Conservation (phyloP, 2,329 filamentous ascomycete species). For the Phaeoacremonium minimum region DNA sequence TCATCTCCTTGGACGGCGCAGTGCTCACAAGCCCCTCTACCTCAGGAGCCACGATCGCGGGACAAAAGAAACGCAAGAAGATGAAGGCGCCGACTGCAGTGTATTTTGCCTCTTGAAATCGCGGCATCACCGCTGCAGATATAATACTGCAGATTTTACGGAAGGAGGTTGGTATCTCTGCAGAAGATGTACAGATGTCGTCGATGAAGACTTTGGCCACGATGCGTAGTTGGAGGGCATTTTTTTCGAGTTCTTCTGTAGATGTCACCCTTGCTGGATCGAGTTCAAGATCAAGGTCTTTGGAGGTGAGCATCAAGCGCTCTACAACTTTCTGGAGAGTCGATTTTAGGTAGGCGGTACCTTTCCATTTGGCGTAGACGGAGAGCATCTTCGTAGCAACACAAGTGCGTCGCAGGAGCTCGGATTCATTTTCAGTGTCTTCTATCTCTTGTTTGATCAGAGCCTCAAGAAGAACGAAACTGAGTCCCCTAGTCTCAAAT, state of each 20-base stretch:
- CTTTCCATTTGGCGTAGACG: slow-evolving; percentile 69
- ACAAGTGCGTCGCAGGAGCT: slow-evolving; percentile 63
- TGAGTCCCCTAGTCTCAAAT: slow-evolving; percentile 63
- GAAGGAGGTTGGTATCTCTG: slow-evolving; percentile 59
- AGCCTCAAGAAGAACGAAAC: slow-evolving; percentile 60
- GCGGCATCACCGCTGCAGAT: slow-evolving; percentile 55
- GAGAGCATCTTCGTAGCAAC: slow-evolving; percentile 71
- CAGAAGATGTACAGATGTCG: slow-evolving; percentile 61
- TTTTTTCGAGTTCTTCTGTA: slow-evolving; percentile 60
- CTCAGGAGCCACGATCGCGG: slow-evolving; percentile 67
- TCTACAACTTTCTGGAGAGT: slow-evolving; percentile 66
- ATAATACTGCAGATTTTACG: slow-evolving; percentile 67
- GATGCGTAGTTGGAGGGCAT: slow-evolving; percentile 60
- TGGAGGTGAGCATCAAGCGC: slow-evolving; percentile 60
- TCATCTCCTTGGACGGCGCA: slow-evolving; percentile 63
- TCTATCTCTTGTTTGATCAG: slow-evolving; percentile 66
- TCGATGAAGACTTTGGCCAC: slow-evolving; percentile 70
- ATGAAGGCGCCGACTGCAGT: slow-evolving; percentile 69
- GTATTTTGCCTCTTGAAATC: slow-evolving; percentile 67
- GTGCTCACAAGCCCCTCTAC: slow-evolving; percentile 59
- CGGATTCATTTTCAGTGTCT: slow-evolving; percentile 62
- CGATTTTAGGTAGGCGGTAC: slow-evolving; percentile 55
- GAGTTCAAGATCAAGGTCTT: slow-evolving; percentile 64
- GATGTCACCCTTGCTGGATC: slow-evolving; percentile 59
- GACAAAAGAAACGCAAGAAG: slow-evolving; percentile 69